phyloP scores from a whole-genome alignment of 306 rosid species.

The Pyrus pyrifolia region DNA sequence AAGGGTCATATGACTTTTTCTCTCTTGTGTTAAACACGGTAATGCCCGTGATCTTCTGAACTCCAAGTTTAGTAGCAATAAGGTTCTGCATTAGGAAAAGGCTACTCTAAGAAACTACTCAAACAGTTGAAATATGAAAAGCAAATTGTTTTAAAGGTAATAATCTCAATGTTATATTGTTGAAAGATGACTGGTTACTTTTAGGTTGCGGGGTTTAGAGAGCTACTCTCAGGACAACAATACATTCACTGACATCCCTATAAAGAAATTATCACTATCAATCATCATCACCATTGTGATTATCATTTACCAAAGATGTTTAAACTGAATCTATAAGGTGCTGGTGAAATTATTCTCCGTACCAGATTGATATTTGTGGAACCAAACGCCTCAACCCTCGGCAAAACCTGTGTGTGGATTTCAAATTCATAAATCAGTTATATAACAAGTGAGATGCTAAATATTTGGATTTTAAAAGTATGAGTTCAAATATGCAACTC shows the following conservation, averaged over 20 bases:
- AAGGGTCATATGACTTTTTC: constrained; percentile 70
- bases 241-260: no score
- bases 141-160: neutral
- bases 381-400: constrained; percentile 32
- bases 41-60: constrained; percentile 84
- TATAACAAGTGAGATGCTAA: neutral
- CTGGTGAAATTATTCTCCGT: constrained; percentile 13
- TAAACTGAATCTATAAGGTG: neutral
- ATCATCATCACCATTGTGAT: no score
- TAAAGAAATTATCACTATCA: no score
- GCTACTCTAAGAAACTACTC: neutral
- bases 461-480: neutral
- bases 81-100: constrained; percentile 57
- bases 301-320: neutral
- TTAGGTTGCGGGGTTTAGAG: no score
- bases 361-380: constrained; percentile 52
- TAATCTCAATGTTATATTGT: neutral
- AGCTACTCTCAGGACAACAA: no score
- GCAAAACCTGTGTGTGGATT: constrained; percentile 26
- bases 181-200: neutral
- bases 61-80: constrained; percentile 86
- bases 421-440: constrained; percentile 5
- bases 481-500: neutral
- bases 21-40: constrained; percentile 61
- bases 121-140: neutral